Conservation (phyloP, 202 grass and related monocot species). For the Dendrocalamus latiflorus region DNA sequence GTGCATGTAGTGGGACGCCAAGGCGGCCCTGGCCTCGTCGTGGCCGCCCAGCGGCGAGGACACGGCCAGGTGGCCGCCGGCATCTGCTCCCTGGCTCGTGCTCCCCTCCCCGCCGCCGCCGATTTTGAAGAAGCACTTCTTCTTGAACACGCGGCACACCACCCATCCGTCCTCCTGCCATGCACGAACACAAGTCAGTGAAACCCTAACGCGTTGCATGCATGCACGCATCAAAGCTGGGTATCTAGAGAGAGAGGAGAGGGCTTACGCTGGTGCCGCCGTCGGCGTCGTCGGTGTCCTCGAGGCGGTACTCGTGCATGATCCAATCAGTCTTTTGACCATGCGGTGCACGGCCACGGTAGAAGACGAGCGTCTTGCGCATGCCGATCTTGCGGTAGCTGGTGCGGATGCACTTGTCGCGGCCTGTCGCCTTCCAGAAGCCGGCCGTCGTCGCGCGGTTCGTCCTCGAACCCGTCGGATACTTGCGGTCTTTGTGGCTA, state of each 20-base stretch:
- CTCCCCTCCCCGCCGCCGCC: conserved; percentile 41
- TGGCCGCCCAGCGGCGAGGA: conserved; percentile 41
- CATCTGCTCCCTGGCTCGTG: conserved; percentile 39
- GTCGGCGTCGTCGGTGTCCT: conserved; percentile 45
- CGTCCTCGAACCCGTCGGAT: conserved; percentile 89
- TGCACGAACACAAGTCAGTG: too few species aligned
- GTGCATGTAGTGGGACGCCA: conserved; percentile 63
- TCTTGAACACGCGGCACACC: conserved; percentile 96
- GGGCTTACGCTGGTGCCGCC: conserved; percentile 53
- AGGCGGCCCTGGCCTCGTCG: conserved; percentile 31
- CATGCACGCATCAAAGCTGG: neutral
- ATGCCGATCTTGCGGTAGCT: conserved; percentile 91
- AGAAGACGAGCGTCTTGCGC: conserved; percentile 97
- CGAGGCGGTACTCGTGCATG: conserved; percentile 92
- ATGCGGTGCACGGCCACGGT: conserved; percentile 73
- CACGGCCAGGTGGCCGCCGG: conserved; percentile 29
- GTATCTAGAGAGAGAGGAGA: neutral
- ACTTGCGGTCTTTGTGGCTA: conserved; percentile 95
- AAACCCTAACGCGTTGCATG: conserved; percentile 19
- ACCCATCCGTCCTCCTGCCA: conserved; percentile 96
- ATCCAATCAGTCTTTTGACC: conserved; percentile 98
- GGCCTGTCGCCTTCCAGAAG: conserved; percentile 96
- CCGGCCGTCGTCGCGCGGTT: conserved; percentile 84
- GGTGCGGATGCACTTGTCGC: conserved; percentile 99
- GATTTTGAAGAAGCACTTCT: conserved; percentile 98